Percentiles rank a stretch among this genome's conserved stretches.
Conservation (phyloP, 2,329 filamentous ascomycete genomes). For the Ustulina deusta region DNA sequence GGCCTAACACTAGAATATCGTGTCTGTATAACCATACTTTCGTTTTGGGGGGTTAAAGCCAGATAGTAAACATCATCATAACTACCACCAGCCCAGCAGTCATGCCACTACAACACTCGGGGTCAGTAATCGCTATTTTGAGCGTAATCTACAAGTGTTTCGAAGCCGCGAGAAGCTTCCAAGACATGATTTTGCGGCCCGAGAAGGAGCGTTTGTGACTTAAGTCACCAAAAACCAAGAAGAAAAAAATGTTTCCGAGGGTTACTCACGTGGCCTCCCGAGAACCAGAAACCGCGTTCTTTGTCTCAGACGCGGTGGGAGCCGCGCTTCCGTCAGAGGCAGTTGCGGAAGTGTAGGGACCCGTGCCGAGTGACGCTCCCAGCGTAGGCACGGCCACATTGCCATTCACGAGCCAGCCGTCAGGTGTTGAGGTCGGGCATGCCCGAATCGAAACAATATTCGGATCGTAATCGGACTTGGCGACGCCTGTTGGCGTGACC, state of each 20-base stretch:
- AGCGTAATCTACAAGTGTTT: neutral
- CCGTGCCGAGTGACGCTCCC: constrained; percentile 62
- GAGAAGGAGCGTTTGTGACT: neutral
- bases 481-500: constrained; percentile 75
- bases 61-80: constrained; percentile 65
- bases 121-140: constrained; percentile 4
- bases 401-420: constrained; percentile 79
- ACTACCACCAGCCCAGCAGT: constrained; percentile 61
- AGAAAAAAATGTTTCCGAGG: neutral
- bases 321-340: constrained; percentile 43
- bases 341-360: constrained; percentile 43
- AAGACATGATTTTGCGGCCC: neutral
- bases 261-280: constrained; percentile 56
- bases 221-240: neutral
- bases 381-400: constrained; percentile 76
- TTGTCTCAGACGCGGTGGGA: constrained; percentile 50
- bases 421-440: constrained; percentile 77
- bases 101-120: constrained; percentile 53
- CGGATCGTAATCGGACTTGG: constrained; percentile 73
- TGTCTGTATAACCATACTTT: constrained; percentile 19
- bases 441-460: constrained; percentile 70
- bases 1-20: constrained; percentile 9
- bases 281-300: constrained; percentile 59
- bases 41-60: constrained; percentile 54
- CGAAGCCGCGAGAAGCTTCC: neutral